Percentiles rank a stretch among this genome's conserved stretches.
Evolutionary conservation across 1,284 basidiomycete species (phyloP).

Genomic region (Laetiporus sulphureus): DNA sequence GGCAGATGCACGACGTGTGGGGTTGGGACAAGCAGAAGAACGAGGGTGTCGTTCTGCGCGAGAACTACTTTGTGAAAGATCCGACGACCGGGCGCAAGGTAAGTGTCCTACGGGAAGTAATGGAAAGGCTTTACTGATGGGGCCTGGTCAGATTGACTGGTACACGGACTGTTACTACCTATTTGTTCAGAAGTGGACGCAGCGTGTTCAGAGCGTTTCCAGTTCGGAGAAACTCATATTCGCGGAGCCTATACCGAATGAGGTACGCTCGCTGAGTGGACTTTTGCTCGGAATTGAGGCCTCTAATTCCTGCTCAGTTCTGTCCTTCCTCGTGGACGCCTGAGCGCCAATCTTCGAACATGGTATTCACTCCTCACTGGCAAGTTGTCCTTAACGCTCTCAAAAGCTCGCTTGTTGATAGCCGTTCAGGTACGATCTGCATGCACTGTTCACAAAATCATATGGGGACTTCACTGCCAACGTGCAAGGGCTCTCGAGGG

Average conservation of each 20-base stretch:
- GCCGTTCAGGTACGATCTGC: conserved; percentile 80
- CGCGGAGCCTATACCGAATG: conserved; percentile 85
- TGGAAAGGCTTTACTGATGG: background rate
- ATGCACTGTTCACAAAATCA: conserved; percentile 76
- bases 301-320: conserved; percentile 39
- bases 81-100: conserved; percentile 57
- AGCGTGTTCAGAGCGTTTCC: conserved; percentile 47
- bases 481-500: conserved; percentile 82
- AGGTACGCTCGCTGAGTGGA: conserved; percentile 41
- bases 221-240: conserved; percentile 65
- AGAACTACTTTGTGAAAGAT: conserved; percentile 81
- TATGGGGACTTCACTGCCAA: conserved; percentile 84
- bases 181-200: conserved; percentile 69
- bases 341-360: conserved; percentile 56
- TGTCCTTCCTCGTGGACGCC: conserved; percentile 73
- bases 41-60: conserved; percentile 71
- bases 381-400: too few species aligned
- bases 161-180: conserved; percentile 86
- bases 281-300: background rate
- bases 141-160: conserved; percentile 60
- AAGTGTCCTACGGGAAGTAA: background rate
- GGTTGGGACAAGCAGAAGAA: conserved; percentile 72
- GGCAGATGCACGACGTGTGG: conserved; percentile 95
- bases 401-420: background rate
- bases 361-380: conserved; percentile 92